These are phyloP conservation scores for Aspergillus asperescens DNA, from an alignment of 495 filamentous ascomycete species.

Conservation along the genomic window DNA sequence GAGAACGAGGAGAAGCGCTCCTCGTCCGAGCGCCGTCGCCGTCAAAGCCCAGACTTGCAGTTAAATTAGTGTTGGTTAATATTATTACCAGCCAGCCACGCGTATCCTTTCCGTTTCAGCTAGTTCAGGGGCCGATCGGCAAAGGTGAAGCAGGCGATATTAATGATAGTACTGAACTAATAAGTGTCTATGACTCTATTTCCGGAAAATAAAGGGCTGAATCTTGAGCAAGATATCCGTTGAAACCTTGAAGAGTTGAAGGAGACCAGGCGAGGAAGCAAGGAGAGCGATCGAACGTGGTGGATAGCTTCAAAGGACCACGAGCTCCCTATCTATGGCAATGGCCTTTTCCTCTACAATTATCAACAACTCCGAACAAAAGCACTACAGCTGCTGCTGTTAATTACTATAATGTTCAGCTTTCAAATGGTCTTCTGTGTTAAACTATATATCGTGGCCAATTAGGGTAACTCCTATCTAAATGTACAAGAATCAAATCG, in stretches of 20 bases:
- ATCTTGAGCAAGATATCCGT: not conserved
- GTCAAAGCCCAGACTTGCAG: slow-evolving; percentile 8
- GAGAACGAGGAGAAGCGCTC: not conserved
- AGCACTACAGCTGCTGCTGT: too few species aligned
- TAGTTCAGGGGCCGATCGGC: slow-evolving; percentile 18
- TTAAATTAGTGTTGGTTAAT: slow-evolving; percentile 12
- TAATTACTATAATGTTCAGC: too few species aligned
- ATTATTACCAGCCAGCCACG: slow-evolving; percentile 15
- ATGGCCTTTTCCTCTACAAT: too few species aligned
- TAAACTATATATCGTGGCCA: not conserved
- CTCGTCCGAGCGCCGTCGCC: not conserved
- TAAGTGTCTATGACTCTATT: not conserved
- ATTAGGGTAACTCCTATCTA: too few species aligned
- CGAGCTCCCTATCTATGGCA: too few species aligned
- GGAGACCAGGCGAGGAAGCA: not conserved
- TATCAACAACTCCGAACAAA: too few species aligned
- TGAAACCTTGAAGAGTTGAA: not conserved
- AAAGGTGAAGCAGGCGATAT: not conserved
- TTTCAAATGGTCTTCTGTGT: too few species aligned
- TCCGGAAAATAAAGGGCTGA: not conserved
- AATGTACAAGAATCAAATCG: slow-evolving; percentile 13
- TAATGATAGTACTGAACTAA: not conserved
- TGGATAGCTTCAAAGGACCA: not conserved
- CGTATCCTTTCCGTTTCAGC: slow-evolving; percentile 23
- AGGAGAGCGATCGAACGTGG: not conserved